Evolutionary conservation across 2,329 filamentous ascomycete genomes (phyloP), one percentile per base, ranked within the genome.

Genomic region (Dactylellina sp.): DNA sequence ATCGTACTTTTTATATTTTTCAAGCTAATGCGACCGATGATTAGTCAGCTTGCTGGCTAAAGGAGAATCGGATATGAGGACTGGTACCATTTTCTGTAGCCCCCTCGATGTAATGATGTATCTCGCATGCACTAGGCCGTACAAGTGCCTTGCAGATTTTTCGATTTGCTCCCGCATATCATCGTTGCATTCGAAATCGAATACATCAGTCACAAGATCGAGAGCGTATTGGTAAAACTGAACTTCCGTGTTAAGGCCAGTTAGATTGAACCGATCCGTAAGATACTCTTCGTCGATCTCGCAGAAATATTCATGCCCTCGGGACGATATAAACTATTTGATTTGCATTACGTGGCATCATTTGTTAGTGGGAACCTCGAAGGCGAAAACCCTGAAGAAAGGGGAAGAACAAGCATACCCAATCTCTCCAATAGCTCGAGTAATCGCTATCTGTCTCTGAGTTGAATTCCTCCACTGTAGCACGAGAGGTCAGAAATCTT

Each of bases 231-330:
- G 95, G 80, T 99, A 99, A 84, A 98, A 97, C 80, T 97, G 92
- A 12, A 99, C 95, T 81, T 99, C 95, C 37, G 92, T 94, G 83
- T 98, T 97, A 56, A 99, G 87, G 39, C 95, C 95, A 0, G 95
- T 99, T 75, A 99, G 85, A 83, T 99, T 99, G 87, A 99, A 99
- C 56, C 95, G 89, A 82, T 99, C 95, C 57, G 93, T 98, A 50
- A 99, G 86, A 82, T 99, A 99, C 79, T 99, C 95, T 82, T 99
- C 95, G 82, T 99, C 95, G 79, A 99, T 98, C 81, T 99, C 95
- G 87, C 95, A 99, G 80, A 98, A 99, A 83, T 99, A 99, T 81
- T 99, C 95, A 83, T 99, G 98, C 77, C 95, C 95, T 64, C 95
- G 88, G 4, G 93, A 97, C 2, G 94, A 97, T 79, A 98, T 97